These are phyloP conservation scores for Diddensiella santjacobensis DNA, from an alignment of 805 yeast species.

Conservation along the genomic window DNA sequence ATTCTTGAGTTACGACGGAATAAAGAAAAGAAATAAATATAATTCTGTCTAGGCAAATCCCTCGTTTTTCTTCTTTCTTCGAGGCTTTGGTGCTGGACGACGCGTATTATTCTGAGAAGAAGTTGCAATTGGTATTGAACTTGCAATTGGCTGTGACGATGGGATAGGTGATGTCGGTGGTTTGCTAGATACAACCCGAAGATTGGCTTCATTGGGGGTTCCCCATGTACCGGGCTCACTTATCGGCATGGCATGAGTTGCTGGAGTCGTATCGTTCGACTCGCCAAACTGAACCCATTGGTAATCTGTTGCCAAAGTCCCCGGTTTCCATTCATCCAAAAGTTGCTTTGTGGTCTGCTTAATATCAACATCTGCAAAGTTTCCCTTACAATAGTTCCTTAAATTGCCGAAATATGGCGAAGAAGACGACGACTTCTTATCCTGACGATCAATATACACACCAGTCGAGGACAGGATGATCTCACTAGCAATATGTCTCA, in stretches of 20 bases:
- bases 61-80: constrained; percentile 9
- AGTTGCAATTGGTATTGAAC: too few relatives aligned
- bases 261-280: not conserved
- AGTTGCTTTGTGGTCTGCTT: constrained; percentile 3
- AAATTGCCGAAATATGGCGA: not conserved
- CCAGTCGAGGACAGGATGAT: constrained; percentile 18
- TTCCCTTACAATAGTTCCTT: not conserved
- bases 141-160: not conserved
- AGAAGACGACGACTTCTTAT: not conserved
- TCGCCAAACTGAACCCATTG: constrained; percentile 9
- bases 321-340: constrained; percentile 14
- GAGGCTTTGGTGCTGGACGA: not conserved
- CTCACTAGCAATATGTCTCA: constrained; percentile 19
- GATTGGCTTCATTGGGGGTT: not conserved
- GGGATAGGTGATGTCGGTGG: not conserved
- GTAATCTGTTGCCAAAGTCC: constrained; percentile 3
- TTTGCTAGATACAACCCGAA: not conserved
- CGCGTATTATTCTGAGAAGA: not conserved
- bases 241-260: not conserved
- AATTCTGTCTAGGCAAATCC: constrained; percentile 12
- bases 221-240: not conserved
- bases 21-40: not conserved
- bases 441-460: not conserved
- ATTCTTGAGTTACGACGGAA: constrained; percentile 4
- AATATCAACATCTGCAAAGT: not conserved